Evolutionary conservation across 768 basidiomycete species (phyloP).

Genomic region (Termitomyces sp.): DNA sequence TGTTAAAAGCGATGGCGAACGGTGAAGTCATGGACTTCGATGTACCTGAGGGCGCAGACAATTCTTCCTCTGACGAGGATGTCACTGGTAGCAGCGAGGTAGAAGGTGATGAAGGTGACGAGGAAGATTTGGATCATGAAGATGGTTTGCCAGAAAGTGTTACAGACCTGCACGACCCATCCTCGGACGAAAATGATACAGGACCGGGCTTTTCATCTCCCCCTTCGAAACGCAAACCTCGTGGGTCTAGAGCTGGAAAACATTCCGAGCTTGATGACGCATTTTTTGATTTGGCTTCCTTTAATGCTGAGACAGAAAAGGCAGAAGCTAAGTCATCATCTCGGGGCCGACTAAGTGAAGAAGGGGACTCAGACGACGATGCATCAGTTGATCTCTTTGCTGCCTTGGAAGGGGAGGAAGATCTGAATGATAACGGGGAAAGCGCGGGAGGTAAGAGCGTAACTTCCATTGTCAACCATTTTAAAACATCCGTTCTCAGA

Average conservation of each 20-base stretch:
- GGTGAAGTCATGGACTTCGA: slow-evolving; percentile 28
- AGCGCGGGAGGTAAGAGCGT: slow-evolving; percentile 33
- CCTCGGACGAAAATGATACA: slow-evolving; percentile 30
- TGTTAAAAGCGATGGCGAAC: slow-evolving; percentile 25
- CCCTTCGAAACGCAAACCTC: slow-evolving; percentile 14
- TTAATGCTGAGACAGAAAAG: slow-evolving; percentile 82
- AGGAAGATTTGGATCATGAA: slow-evolving; percentile 17
- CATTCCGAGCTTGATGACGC: slow-evolving; percentile 67
- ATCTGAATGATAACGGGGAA: slow-evolving; percentile 42
- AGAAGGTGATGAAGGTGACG: slow-evolving; percentile 19
- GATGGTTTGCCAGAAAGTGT: slow-evolving; percentile 19
- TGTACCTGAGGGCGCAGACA: slow-evolving; percentile 25
- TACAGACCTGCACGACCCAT: slow-evolving; percentile 31
- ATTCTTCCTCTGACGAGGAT: slow-evolving; percentile 14
- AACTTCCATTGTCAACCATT: not conserved
- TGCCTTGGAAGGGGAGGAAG: slow-evolving; percentile 43
- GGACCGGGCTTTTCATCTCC: slow-evolving; percentile 21
- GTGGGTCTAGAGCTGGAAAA: slow-evolving; percentile 15
- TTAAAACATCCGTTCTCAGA: slow-evolving; percentile 33
- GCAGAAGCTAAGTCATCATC: slow-evolving; percentile 63
- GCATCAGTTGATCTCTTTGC: slow-evolving; percentile 65
- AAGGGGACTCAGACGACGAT: slow-evolving; percentile 41
- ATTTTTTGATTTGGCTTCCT: slow-evolving; percentile 84
- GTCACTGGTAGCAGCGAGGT: slow-evolving; percentile 19
- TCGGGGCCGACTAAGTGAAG: slow-evolving; percentile 50